Evolutionary conservation across 495 filamentous ascomycete genomes (phyloP), one percentile per base, ranked within the genome.

Genomic region (Penicillium pancosmium): DNA sequence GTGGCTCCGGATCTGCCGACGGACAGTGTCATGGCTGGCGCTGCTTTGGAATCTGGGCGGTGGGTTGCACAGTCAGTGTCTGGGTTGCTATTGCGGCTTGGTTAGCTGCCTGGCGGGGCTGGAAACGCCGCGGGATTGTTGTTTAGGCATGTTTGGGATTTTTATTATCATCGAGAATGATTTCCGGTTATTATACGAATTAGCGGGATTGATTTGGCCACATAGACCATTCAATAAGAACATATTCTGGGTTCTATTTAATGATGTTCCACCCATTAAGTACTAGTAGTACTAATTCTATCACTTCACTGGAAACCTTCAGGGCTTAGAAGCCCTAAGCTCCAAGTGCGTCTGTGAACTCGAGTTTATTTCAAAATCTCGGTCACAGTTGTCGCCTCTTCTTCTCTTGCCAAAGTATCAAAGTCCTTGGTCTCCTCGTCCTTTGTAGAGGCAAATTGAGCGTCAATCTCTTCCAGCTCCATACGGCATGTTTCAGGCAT

Each of bases 41-140:
- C 55, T 98, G 94, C 76, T 97, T 93, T 74, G 86, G 86, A 33
- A 92, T 93, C 67, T 94, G 90, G 91, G 87, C 86, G 7, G 91
- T 93, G 80, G 87, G 77, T 0, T 80, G 77, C 52, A 74, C 88
- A 1, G 71, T 80, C 5, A 89, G 86, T 66, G 86, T 93, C 2
- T 92, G 88, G 85, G 65, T 91, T 44, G 94, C 93, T 0, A 83
- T 89, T 64, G 83, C 71, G 27, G 75, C 90, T 59, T 92, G 92
- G 80, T 46, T 80, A 31, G 86, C 81, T 80, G 92, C 91, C 33
- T 97, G 94, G 94, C 89, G 86, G 69, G 87, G 89, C 1, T 98
- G 94, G 94, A 84, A 79, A 64, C 82, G 80, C 61, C 82, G 90
- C 54, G 91, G 91, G 0, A 84, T 97, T 72, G 79, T 87, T 52